A percentile compares a stretch with the other conserved stretches of the same genome.
phyloP scores from a whole-genome alignment of 23 red algal genomes.

The Porphyridium purpureum region DNA sequence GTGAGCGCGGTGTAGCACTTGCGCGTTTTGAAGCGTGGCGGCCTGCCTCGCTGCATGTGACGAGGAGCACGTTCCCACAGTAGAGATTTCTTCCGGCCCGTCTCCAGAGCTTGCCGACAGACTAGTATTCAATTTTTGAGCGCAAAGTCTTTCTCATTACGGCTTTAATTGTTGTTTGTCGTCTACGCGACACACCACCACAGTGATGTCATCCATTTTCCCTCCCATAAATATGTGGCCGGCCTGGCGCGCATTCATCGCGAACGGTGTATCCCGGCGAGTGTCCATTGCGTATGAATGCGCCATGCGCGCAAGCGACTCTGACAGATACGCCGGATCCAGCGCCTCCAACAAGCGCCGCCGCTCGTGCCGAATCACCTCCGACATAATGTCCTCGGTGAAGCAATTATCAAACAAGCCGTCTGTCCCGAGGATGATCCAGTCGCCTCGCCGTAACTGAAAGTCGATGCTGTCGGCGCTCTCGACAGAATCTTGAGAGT shows the following conservation, averaged over 20 bases:
- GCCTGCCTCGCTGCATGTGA: too few species aligned
- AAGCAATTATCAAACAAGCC: constrained; percentile 16
- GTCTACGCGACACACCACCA: constrained; percentile 1
- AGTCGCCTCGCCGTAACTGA: constrained; percentile 3
- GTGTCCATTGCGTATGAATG: constrained; percentile 12
- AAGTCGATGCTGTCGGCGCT: constrained; percentile 2
- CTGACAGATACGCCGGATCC: not conserved
- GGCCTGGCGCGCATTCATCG: constrained; percentile 40
- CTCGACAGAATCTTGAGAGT: not conserved
- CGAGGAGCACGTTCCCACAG: too few species aligned
- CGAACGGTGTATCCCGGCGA: constrained; percentile 39
- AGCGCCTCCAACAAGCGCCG: not conserved
- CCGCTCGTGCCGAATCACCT: not conserved
- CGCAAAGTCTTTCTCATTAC: too few species aligned
- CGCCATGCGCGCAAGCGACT: not conserved
- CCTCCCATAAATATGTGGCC: constrained; percentile 58
- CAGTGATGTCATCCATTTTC: constrained; percentile 85
- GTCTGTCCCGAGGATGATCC: constrained; percentile 10
- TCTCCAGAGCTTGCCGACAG: too few species aligned
- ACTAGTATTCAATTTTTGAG: too few species aligned
- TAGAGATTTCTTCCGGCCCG: too few species aligned
- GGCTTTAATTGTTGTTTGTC: too few species aligned
- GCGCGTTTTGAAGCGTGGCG: too few species aligned
- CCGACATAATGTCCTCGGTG: constrained; percentile 3
- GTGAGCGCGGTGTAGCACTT: too few species aligned